These are phyloP conservation scores for Hibiscus syriacus DNA, from an alignment of 345 rosid species.

Conservation along the genomic window DNA sequence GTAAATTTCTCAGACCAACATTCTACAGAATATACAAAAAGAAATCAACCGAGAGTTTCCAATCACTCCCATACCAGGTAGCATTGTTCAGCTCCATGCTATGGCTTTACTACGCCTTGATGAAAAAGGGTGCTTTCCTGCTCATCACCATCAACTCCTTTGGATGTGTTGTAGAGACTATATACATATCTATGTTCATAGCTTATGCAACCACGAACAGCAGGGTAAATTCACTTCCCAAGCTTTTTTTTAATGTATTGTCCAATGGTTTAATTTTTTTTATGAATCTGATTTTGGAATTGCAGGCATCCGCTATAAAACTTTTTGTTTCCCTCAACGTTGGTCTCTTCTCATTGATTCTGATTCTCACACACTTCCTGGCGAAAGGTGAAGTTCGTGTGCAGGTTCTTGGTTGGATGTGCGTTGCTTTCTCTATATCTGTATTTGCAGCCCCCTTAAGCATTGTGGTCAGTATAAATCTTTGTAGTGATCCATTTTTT, in stretches of 20 bases:
- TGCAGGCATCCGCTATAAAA: conserved; percentile 55
- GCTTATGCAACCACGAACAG: conserved; percentile 43
- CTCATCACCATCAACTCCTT: conserved; percentile 78
- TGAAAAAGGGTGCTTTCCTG: conserved; percentile 51
- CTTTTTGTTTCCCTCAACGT: conserved; percentile 44
- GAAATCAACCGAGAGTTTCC: conserved; percentile 71
- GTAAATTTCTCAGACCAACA: conserved; percentile 51
- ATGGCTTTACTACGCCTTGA: conserved; percentile 79
- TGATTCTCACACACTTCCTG: conserved; percentile 35
- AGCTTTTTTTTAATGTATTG: background rate
- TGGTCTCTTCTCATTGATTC: conserved; percentile 41
- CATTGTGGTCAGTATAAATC: conserved; percentile 40
- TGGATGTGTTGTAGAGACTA: conserved; percentile 62
- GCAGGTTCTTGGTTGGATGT: conserved; percentile 75
- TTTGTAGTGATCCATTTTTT: background rate
- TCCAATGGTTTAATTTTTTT: background rate
- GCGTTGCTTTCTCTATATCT: conserved; percentile 52
- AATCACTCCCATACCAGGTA: conserved; percentile 73
- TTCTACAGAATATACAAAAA: conserved; percentile 60
- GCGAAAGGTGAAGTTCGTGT: conserved; percentile 17
- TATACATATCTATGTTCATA: conserved; percentile 58
- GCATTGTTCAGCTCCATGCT: conserved; percentile 88
- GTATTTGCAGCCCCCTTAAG: conserved; percentile 83
- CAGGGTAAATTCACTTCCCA: conserved; percentile 13
- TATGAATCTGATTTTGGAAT: background rate